Percentiles rank a stretch among this genome's conserved stretches.
These are phyloP conservation scores for Camellia sinensis DNA, from an alignment of 148 eudicot genomes.

Conservation along the genomic window DNA sequence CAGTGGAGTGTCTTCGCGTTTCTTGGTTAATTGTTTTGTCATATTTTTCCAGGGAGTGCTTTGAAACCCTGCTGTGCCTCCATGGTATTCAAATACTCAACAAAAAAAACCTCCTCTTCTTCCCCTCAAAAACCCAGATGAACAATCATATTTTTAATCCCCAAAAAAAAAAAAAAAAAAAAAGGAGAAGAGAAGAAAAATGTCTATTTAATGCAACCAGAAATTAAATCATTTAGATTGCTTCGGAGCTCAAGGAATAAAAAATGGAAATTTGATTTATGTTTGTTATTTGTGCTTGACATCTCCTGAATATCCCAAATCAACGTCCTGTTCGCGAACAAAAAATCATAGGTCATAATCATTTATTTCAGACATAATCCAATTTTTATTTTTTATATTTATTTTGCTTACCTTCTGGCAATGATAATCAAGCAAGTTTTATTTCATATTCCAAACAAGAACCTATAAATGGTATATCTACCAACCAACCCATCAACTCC, in stretches of 20 bases:
- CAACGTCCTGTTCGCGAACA: slow-evolving; percentile 12
- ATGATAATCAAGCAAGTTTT: neutral
- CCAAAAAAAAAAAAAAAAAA: neutral
- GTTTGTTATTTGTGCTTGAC: neutral
- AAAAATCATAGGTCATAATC: neutral
- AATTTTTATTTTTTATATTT: no score
- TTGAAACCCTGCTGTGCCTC: slow-evolving; percentile 20
- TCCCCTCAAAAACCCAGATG: slow-evolving; percentile 41
- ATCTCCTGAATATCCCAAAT: neutral
- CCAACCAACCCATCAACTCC: neutral
- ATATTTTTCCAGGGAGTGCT: slow-evolving; percentile 52
- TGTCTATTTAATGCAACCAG: neutral
- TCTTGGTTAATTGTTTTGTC: slow-evolving; percentile 73
- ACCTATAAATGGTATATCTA: neutral
- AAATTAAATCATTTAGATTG: neutral
- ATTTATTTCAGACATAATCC: neutral
- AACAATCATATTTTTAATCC: slow-evolving; percentile 26
- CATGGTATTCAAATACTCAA: slow-evolving; percentile 8
- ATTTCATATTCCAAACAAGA: no score
- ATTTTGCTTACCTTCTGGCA: neutral
- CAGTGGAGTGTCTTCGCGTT: slow-evolving; percentile 52
- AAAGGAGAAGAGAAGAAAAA: no score
- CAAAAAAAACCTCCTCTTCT: slow-evolving; percentile 20
- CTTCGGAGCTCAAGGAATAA: neutral
- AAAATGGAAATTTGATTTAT: neutral